Evolutionary conservation across 129 eudicot species (phyloP).

Genomic region (Flaveria sonorensis): DNA sequence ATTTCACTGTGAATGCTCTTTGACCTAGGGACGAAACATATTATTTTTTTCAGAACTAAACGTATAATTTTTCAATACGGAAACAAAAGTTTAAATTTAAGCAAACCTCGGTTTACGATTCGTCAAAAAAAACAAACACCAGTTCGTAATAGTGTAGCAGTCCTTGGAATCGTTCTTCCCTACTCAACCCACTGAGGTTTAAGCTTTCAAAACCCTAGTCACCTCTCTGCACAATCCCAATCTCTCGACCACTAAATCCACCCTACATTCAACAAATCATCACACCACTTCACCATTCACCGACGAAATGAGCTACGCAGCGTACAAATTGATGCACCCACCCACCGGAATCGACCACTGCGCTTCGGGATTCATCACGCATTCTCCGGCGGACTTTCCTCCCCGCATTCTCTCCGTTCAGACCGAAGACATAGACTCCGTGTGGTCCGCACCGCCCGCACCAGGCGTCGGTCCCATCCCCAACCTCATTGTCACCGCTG

Average conservation of each 20-base stretch:
- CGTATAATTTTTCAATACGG: no score
- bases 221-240: not conserved
- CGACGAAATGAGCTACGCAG: constrained; percentile 87
- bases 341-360: constrained; percentile 93
- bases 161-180: not conserved
- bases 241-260: constrained; percentile 18
- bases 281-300: not conserved
- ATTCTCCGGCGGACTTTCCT: constrained; percentile 55
- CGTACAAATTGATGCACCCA: constrained; percentile 85
- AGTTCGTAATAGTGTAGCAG: no score
- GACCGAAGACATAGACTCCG: constrained; percentile 68
- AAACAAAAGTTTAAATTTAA: no score
- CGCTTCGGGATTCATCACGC: constrained; percentile 89
- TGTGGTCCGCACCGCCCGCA: constrained; percentile 48
- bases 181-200: constrained; percentile 27
- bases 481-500: constrained; percentile 72
- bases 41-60: no score
- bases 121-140: no score
- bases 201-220: constrained; percentile 39
- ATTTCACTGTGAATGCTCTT: no score
- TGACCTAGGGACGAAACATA: no score
- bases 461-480: constrained; percentile 64
- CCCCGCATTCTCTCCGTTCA: constrained; percentile 48
- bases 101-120: no score
- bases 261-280: constrained; percentile 16